Evolutionary conservation across 805 yeast species (phyloP), one percentile per base, ranked within the genome.

Genomic region (Suhomyces pyralidae): DNA sequence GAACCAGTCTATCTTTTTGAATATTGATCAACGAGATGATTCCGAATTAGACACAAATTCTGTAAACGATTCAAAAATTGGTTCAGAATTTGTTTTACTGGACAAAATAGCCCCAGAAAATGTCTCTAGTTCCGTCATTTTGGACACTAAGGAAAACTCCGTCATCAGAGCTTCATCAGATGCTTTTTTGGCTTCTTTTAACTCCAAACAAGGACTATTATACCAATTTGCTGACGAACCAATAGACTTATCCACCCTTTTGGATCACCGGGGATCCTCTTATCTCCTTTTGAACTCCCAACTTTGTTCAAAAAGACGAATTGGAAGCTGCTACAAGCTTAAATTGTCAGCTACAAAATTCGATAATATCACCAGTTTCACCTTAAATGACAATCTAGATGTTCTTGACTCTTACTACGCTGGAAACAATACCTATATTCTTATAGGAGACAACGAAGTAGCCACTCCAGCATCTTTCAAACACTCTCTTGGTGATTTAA

Each of bases 1-100:
- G 0, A 71, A 78, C 25, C 87, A 84, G 61, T 86, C 96, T 0
- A 72, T 92, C 0, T 81, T 92, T 51, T 74, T 90, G 7, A 74
- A 72, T 45, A 49, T 61, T 2, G 67, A 64, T 22, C 78, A 68
- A 48, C 55, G 73, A 19, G 78, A 74, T 49, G 76, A 66, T 48
- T 56, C 60, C 40, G 73, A 69, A 8, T 59, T 15, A 5, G 20
- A 36, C 38, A 8, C 28, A 2, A 26, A 6, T 26, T 26, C 28
- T 26, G 28, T 2, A 26, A 4, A 26, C 3, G 12, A 26, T 12
- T 4, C 1, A 8, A 9, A 8, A 8, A 8, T 26, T 26, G 12
- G 3, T 2, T 26, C 28, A 7, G 8, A 26, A 8, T 26, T 7
- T 3, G 12, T 8, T 12, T 7, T 26, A 8, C 2, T 9, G 12